Percentiles rank a stretch among this genome's conserved stretches.
phyloP scores from a whole-genome alignment of 768 basidiomycete species.

The Leccinum disarticulatum region DNA sequence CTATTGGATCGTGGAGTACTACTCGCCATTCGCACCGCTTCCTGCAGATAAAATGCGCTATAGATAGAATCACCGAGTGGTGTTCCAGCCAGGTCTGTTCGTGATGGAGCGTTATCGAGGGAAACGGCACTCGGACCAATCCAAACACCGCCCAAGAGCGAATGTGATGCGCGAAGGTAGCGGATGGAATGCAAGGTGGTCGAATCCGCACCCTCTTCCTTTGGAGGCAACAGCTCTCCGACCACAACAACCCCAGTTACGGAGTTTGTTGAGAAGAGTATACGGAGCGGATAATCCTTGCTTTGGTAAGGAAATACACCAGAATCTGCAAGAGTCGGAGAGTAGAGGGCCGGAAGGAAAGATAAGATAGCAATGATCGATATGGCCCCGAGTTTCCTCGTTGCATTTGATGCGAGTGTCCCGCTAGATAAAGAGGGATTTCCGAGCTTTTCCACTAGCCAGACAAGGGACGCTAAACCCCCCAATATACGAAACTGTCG shows the following conservation, averaged over 20 bases:
- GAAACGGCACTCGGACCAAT: slow-evolving; percentile 50
- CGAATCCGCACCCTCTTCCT: slow-evolving; percentile 29
- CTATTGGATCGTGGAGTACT: slow-evolving; percentile 42
- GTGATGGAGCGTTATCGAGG: slow-evolving; percentile 40
- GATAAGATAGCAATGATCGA: slow-evolving; percentile 35
- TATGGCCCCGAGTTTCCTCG: slow-evolving; percentile 14
- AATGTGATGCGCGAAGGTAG: slow-evolving; percentile 65
- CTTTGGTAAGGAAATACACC: slow-evolving; percentile 49
- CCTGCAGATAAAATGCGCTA: slow-evolving; percentile 81
- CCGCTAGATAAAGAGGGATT: neutral
- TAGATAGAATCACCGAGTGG: slow-evolving; percentile 80
- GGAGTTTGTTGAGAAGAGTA: slow-evolving; percentile 67
- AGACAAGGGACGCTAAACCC: slow-evolving; percentile 14
- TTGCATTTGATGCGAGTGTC: neutral
- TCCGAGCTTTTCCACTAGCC: slow-evolving; percentile 9
- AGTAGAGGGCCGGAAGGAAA: slow-evolving; percentile 41
- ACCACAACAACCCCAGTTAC: slow-evolving; percentile 84
- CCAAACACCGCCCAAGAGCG: slow-evolving; percentile 79
- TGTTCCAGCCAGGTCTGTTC: slow-evolving; percentile 52
- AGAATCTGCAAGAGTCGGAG: slow-evolving; percentile 60
- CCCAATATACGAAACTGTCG: slow-evolving; percentile 28
- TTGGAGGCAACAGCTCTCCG: slow-evolving; percentile 59
- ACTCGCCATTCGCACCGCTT: slow-evolving; percentile 72
- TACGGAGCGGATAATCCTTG: slow-evolving; percentile 54
- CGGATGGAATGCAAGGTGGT: slow-evolving; percentile 48